Base-by-base conservation (phyloP, 768 basidiomycete genomes). In the Amanita phalloides region DNA sequence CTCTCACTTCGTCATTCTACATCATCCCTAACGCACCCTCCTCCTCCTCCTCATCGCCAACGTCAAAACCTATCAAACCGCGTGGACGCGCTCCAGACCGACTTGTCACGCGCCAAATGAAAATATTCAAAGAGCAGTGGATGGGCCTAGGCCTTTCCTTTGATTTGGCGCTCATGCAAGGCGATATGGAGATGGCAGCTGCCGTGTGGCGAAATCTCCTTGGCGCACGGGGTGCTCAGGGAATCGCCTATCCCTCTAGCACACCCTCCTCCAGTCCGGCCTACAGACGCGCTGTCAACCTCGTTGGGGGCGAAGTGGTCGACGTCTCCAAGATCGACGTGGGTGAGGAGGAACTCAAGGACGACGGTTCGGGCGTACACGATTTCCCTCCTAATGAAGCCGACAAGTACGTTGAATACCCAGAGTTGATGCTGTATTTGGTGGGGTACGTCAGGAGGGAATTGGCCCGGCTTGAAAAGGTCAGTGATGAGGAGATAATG, bases 181-280 rank as follows among this genome's bases (percentile, higher is more conserved):
- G 82, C 21, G 94, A 98, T 63, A 72, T 78, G 54, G 88, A 93
- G 56, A 73, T 98, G 66, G 90, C 94, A 0, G 85, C 72, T 11
- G 87, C 90, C 1, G 68, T 96, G 0, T 98, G 95, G 95, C 74
- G 95, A 45, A 96, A 97, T 64, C 60, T 96, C 35, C 82, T 96
- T 37, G 91, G 87, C 6, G 88, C 81, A 1, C 76, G 90, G 10
- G 93, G 91, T 4, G 87, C 87, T 7, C 72, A 75, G 53, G 87
- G 86, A 2, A 83, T 90, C 49, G 71, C 70, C 1, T 72, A 72
- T 51, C 67, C 71, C 11, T 6, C 25, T 39, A 13, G 36, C 5
- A 14, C 20, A 3, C 59, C 65, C 23, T 35, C 65, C 23, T 35
- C 62, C 10, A 26, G 55, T 1, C 35, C 57, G 33, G 51, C 60